Evolutionary conservation across 2,329 filamentous ascomycete genomes (phyloP).

Genomic region (Phyllosticta capitalensis): DNA sequence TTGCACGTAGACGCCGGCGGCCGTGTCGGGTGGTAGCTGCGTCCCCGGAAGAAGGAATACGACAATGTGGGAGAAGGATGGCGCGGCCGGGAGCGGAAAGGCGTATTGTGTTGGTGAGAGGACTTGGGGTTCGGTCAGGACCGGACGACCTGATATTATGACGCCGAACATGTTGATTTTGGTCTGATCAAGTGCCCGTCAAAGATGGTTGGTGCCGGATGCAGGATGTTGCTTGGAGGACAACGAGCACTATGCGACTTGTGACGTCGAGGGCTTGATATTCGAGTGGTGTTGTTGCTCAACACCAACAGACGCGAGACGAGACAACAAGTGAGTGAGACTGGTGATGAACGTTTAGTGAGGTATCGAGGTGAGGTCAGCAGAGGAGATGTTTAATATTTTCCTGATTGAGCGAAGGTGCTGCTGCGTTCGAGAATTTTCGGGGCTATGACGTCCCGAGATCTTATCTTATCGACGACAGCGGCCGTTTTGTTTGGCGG

Average conservation of each 20-base stretch:
- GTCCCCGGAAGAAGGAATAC: constrained; percentile 80
- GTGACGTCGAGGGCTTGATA: neutral
- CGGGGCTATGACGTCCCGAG: constrained; percentile 4
- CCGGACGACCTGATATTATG: constrained; percentile 50
- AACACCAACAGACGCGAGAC: neutral
- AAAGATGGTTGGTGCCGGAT: neutral
- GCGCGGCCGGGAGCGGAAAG: constrained; percentile 55
- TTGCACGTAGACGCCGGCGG: constrained; percentile 84
- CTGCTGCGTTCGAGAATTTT: constrained; percentile 8
- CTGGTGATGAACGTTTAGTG: neutral
- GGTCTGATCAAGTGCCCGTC: neutral
- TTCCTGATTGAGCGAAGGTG: constrained; percentile 6
- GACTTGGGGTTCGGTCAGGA: constrained; percentile 47
- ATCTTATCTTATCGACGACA: constrained; percentile 4
- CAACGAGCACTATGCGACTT: neutral
- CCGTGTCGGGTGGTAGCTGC: constrained; percentile 61
- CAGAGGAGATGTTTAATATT: constrained; percentile 1
- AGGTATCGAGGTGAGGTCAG: neutral
- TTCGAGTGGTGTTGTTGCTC: neutral
- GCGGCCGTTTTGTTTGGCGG: neutral
- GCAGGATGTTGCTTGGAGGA: neutral
- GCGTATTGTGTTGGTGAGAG: constrained; percentile 53
- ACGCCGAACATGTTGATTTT: constrained; percentile 47
- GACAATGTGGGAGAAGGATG: constrained; percentile 63
- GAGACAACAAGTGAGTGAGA: too few relatives aligned